Base-by-base conservation (phyloP, 257 asterid genomes). In the Phtheirospermum japonicum region DNA sequence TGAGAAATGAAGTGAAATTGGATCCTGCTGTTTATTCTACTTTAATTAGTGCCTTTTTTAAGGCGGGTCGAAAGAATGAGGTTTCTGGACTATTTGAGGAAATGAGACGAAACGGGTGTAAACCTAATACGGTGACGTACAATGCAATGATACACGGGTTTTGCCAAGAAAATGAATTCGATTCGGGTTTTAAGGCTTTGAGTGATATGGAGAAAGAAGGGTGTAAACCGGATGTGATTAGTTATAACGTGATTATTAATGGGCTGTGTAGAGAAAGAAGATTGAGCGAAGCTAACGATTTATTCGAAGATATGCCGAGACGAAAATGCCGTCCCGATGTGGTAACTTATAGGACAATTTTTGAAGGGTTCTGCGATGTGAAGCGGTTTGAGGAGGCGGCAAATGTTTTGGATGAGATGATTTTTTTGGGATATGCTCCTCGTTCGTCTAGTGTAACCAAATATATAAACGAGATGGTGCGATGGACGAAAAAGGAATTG, bases 271-370 rank as follows among this genome's bases (percentile, higher is more conserved):
- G 76, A 62, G 85, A 69, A 1, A 68, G 83, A 54, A 83, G 65
- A 61, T 69, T 71, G 43, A 55, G 40, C 20, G 92, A 87, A 67
- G 96, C 97, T 9, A 66, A 57, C 64, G 90, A 85, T 4, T 70
- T 87, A 26, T 76, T 89, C 60, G 88, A 87, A 69, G 96, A 87
- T 71, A 89, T 89, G 97, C 86, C 86, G 0, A 72, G 92, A 49
- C 61, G 81, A 30, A 62, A 61, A 56, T 83, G 95, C 59, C 31
- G 62, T 12, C 97, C 89, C 0, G 97, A 89, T 74, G 83, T 81
- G 34, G 83, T 87, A 6, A 70, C 86, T 59, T 89, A 83, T 59
- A 75, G 83, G 80, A 76, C 77, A 42, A 18, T 87, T 33, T 79
- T 89, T 43, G 85, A 81, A 26, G 96, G 90, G 28, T 75, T 89